Evolutionary conservation across 169 alveolate genomes (phyloP), one percentile per base, ranked within the genome.

Genomic region (Cryptosporidium xiaoi): DNA sequence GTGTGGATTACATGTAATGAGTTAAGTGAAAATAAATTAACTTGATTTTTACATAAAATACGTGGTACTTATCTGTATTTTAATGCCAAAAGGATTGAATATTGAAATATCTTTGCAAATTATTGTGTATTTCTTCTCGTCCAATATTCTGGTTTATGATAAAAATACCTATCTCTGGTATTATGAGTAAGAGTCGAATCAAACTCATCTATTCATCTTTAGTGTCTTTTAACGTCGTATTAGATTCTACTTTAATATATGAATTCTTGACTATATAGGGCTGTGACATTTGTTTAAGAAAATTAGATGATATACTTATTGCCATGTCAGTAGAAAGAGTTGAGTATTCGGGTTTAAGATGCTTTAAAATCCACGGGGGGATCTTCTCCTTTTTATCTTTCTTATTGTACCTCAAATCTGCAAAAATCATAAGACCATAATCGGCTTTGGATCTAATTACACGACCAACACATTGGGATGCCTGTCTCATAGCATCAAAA

Each of bases 401-500:
- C 12, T 95, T 84, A 8, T 95, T 85, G 65, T 93, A 95, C 92
- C 97, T 55, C 90, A 93, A 91, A 91, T 97, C 98, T 4, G 98
- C 97, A 89, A 96, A 95, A 53, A 97, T 92, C 99, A 96, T 97
- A 51, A 96, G 90, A 34, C 99, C 99, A 82, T 96, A 96, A 66
- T 96, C 99, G 34, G 93, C 90, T 91, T 96, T 96, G 71, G 92
- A 62, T 55, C 99, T 95, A 46, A 98, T 93, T 55, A 98, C 97
- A 33, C 99, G 92, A 0, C 99, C 99, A 18, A 97, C 97, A 82
- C 99, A 98, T 84, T 98, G 98, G 12, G 99, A 97, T 27, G 99
- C 98, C 93, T 95, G 98, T 31, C 99, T 95, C 99, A 98, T 97
- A 2, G 99, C 99, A 90, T 98, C 99, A 90, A 98, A 98, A 34